Conservation (phyloP, 106 monocot species). For the Ottelia alismoides region DNA sequence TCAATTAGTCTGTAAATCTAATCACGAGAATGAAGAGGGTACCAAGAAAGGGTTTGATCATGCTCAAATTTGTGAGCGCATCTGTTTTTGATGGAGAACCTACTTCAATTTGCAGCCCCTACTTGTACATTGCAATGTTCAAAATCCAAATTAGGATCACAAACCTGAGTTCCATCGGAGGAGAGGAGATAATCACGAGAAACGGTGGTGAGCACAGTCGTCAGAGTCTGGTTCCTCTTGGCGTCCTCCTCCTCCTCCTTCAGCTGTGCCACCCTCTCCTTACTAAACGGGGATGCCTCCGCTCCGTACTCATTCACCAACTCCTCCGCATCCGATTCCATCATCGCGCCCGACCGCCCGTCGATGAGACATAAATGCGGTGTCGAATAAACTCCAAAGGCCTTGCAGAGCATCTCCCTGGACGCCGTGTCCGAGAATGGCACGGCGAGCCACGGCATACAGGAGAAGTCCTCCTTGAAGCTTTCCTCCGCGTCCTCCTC, state of each 20-base stretch:
- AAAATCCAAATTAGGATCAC: no score
- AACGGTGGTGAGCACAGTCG: slow-evolving; percentile 21
- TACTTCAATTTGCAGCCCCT: no score
- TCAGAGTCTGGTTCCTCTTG: slow-evolving; percentile 50
- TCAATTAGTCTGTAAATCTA: no score
- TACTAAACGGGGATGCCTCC: slow-evolving; percentile 36
- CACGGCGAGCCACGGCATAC: slow-evolving; percentile 86
- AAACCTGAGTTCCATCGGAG: slow-evolving; percentile 45
- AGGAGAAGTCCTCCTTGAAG: slow-evolving; percentile 40
- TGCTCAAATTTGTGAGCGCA: no score
- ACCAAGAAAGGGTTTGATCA: no score
- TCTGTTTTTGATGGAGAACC: no score
- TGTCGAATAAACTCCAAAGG: slow-evolving; percentile 35
- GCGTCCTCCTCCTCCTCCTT: slow-evolving; percentile 36
- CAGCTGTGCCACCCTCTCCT: slow-evolving; percentile 33
- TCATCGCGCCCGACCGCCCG: slow-evolving; percentile 25
- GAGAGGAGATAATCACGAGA: slow-evolving; percentile 47
- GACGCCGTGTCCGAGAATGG: slow-evolving; percentile 51
- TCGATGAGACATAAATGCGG: slow-evolving; percentile 50
- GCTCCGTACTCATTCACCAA: slow-evolving; percentile 36
- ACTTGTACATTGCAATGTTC: no score
- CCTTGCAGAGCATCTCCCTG: slow-evolving; percentile 16
- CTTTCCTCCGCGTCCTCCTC: slow-evolving; percentile 44
- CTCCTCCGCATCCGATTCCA: slow-evolving; percentile 18
- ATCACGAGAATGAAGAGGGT: no score